Evolutionary conservation across 176 grass and related monocot species (phyloP).

Genomic region (Tuctoria greenei): DNA sequence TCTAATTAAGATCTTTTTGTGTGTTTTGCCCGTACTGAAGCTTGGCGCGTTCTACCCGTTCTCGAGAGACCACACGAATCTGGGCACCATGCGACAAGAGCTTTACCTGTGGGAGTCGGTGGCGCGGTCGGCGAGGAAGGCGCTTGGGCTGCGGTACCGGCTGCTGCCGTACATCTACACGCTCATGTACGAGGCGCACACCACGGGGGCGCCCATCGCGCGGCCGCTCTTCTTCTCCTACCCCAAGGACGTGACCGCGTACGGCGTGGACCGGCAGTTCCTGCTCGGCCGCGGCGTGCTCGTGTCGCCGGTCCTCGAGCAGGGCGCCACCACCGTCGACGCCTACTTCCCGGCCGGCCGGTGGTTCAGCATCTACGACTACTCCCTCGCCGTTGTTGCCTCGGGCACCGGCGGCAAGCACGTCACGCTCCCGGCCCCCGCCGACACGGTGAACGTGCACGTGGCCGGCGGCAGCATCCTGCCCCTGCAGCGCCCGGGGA

Average conservation of each 20-base stretch:
- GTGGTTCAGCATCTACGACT: constrained; percentile 73
- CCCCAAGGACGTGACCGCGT: constrained; percentile 50
- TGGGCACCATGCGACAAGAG: constrained; percentile 55
- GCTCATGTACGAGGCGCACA: constrained; percentile 77
- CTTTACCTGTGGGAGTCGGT: constrained; percentile 77
- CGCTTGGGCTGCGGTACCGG: constrained; percentile 66
- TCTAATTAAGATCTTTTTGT: too few species aligned
- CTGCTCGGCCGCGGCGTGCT: constrained; percentile 65
- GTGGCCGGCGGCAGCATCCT: constrained; percentile 57
- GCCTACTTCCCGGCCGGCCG: constrained; percentile 68
- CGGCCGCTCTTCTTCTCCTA: constrained; percentile 91
- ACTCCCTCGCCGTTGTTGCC: constrained; percentile 32
- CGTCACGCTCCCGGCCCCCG: constrained; percentile 49
- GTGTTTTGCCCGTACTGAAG: too few species aligned
- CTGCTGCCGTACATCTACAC: constrained; percentile 79
- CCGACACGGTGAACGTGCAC: constrained; percentile 68
- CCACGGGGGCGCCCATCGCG: constrained; percentile 61
- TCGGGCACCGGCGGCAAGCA: constrained; percentile 14
- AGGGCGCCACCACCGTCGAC: constrained; percentile 32
- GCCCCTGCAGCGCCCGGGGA: constrained; percentile 48
- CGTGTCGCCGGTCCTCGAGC: constrained; percentile 66
- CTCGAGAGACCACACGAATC: constrained; percentile 65
- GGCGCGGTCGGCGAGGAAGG: constrained; percentile 56
- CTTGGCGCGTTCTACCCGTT: constrained; percentile 95
- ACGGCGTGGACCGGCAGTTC: constrained; percentile 59